Base-by-base conservation (phyloP, 176 grass and related monocot species). In the Zoysia pacifica region DNA sequence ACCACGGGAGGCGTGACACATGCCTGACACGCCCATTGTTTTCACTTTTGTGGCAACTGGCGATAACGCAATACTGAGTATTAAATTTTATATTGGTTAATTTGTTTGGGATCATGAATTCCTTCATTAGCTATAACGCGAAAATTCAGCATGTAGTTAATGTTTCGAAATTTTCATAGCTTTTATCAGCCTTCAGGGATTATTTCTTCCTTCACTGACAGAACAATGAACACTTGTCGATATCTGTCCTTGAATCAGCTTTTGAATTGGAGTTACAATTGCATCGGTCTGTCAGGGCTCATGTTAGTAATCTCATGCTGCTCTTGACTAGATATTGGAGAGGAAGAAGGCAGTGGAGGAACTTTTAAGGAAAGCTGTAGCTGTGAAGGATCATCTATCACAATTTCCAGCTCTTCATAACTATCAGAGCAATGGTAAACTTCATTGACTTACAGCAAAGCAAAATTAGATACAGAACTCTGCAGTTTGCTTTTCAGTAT, bases 371-470 rank as follows among this genome's bases (percentile, higher is more conserved):
- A 92, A 83, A 65, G 91, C 87, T 61, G 19, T 82, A 50, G 72
- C 85, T 65, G 49, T 83, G 60, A 85, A 88, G 82, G 87, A 89
- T 62, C 91, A 91, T 88, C 89, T 92, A 60, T 76, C 48, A 18
- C 80, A 79, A 9, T 94, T 97, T 82, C 85, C 80, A 7, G 73
- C 53, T 36, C 90, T 92, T 38, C 83, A 84, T 52, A 78, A 80
- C 38, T 97, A 90, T 69, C 60, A 97, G 14, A 80, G 85, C 88
- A 92, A 84, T 46, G 89, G 94, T 92, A 90, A 83, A 12, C 49
- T 73, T 55, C 71, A 76, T 37, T 53, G 12, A 48, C 20, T 83
- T 82, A 6, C 9, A 36, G 20, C 7, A 48, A 12, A 65, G 18
- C 7, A 42, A 41, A 70, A 49, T 36, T 28, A 37, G 37, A 83